Evolutionary conservation across 2,329 filamentous ascomycete species (phyloP).

Genomic region (Scedosporium apiospermum): DNA sequence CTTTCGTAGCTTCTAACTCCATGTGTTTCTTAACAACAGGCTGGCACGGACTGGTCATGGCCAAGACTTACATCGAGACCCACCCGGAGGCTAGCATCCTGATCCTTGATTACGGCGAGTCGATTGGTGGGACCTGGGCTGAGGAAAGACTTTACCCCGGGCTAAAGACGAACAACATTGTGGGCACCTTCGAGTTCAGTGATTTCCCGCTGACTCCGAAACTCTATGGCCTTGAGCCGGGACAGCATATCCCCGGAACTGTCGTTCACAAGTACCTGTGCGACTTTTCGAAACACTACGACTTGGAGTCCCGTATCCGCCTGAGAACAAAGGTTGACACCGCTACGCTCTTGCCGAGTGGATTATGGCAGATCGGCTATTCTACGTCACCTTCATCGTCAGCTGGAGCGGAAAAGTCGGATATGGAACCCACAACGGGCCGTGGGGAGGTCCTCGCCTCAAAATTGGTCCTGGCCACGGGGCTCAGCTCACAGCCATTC

Average conservation of each 20-base stretch:
- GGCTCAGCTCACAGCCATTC: slow-evolving; percentile 10
- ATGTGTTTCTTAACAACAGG: not conserved
- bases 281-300: slow-evolving; percentile 7
- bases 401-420: not conserved
- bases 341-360: not conserved
- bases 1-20: not conserved
- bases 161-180: slow-evolving; percentile 11
- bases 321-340: slow-evolving; percentile 6
- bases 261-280: slow-evolving; percentile 10
- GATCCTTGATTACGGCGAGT: slow-evolving; percentile 7
- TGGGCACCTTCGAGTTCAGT: slow-evolving; percentile 10
- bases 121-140: slow-evolving; percentile 10
- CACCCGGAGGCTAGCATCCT: slow-evolving; percentile 5
- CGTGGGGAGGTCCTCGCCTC: slow-evolving; percentile 4
- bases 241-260: slow-evolving; percentile 9
- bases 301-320: slow-evolving; percentile 5
- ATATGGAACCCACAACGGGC: not conserved
- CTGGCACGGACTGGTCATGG: slow-evolving; percentile 8
- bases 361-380: slow-evolving; percentile 5
- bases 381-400: not conserved
- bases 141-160: slow-evolving; percentile 10
- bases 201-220: slow-evolving; percentile 9
- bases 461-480: slow-evolving; percentile 11
- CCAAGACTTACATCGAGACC: slow-evolving; percentile 7
- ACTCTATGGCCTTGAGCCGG: slow-evolving; percentile 6